Percentiles rank a stretch among this genome's conserved stretches.
Evolutionary conservation across 2,329 filamentous ascomycete genomes (phyloP).

Genomic region (Fusarium compactum): DNA sequence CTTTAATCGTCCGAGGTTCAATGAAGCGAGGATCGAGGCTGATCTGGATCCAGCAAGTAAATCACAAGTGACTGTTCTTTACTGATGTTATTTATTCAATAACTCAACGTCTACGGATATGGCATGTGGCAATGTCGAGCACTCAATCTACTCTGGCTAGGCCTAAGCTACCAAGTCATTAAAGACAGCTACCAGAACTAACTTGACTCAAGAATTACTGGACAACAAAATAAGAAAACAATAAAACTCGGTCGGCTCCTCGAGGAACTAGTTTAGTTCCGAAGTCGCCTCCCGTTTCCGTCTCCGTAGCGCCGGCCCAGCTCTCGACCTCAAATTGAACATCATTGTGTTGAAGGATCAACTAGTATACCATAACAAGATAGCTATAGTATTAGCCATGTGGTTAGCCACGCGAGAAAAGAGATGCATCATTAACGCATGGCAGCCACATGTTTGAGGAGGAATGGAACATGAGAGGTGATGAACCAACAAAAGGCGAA

Average conservation of each 20-base stretch:
- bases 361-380: background rate
- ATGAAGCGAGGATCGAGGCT: slow-evolving; percentile 12
- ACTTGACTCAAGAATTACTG: slow-evolving; percentile 1
- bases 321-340: background rate
- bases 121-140: background rate
- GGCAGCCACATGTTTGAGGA: slow-evolving; percentile 28
- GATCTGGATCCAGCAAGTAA: background rate
- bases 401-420: slow-evolving; percentile 19
- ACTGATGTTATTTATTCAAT: background rate
- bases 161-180: background rate
- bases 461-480: slow-evolving; percentile 31
- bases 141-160: background rate
- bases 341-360: background rate
- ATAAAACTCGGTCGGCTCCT: background rate
- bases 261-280: slow-evolving; percentile 7
- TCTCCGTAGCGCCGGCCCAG: background rate
- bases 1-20: slow-evolving; percentile 6
- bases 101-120: background rate
- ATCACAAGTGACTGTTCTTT: background rate
- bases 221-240: background rate
- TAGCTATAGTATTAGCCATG: slow-evolving; percentile 4
- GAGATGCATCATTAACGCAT: slow-evolving; percentile 18
- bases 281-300: background rate
- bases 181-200: background rate
- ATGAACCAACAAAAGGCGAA: slow-evolving; percentile 28